These are phyloP conservation scores for Leishmania turanica DNA, from an alignment of 208 protist genomes.

Conservation along the genomic window DNA sequence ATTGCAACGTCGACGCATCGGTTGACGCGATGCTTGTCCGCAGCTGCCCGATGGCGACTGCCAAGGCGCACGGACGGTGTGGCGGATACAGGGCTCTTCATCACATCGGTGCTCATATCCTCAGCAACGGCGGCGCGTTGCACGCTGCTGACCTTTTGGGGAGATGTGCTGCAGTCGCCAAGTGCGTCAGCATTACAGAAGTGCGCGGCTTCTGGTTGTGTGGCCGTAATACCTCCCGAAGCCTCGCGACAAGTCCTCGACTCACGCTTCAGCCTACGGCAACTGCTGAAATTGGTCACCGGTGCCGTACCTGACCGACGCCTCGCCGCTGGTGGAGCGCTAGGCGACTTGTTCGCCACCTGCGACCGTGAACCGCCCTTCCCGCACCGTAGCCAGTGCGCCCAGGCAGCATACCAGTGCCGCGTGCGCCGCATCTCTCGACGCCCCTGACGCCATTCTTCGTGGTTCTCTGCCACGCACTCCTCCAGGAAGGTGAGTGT, in stretches of 20 bases:
- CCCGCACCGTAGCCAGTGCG: slow-evolving; percentile 15
- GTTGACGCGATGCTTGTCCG: not conserved
- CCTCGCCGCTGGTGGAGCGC: not conserved
- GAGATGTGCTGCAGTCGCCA: not conserved
- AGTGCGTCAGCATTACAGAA: not conserved
- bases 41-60: not conserved
- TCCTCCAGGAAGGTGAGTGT: slow-evolving; percentile 6
- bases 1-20: not conserved
- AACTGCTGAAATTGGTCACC: not conserved
- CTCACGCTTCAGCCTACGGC: not conserved
- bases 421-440: slow-evolving; percentile 7
- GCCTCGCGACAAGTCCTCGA: not conserved
- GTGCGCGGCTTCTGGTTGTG: not conserved
- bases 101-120: not conserved
- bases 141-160: not conserved
- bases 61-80: not conserved
- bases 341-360: not conserved
- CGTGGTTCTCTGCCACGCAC: not conserved
- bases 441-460: slow-evolving; percentile 4
- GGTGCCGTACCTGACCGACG: not conserved
- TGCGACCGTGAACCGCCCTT: not conserved
- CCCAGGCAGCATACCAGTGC: slow-evolving; percentile 12
- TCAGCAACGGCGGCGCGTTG: not conserved
- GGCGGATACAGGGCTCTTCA: not conserved
- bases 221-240: not conserved